A percentile compares a stretch with the other conserved stretches of the same genome.
These are phyloP conservation scores for Claviceps paspali DNA, from an alignment of 2,329 filamentous ascomycete genomes.

Conservation along the genomic window DNA sequence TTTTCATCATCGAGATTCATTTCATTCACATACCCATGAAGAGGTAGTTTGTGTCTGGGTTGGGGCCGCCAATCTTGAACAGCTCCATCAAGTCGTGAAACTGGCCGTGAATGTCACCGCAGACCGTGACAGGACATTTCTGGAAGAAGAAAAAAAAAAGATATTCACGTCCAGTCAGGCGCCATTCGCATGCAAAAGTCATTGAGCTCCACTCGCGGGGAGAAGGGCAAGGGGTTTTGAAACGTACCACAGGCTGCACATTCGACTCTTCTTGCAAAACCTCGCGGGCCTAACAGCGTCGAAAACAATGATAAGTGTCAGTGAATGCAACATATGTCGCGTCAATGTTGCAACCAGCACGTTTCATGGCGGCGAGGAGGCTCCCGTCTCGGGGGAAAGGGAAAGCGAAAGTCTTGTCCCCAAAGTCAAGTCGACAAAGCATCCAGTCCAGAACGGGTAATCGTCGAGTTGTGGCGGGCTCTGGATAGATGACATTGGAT, in stretches of 20 bases:
- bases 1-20: too few species aligned
- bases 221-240: not conserved
- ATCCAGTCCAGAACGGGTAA: too few species aligned
- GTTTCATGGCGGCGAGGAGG: not conserved
- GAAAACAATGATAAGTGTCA: slow-evolving; percentile 13
- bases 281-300: slow-evolving; percentile 61
- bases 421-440: not conserved
- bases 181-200: slow-evolving; percentile 1
- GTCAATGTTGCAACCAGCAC: not conserved
- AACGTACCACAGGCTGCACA: slow-evolving; percentile 87
- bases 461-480: too few species aligned
- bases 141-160: too few species aligned
- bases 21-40: slow-evolving; percentile 67
- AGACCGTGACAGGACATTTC: slow-evolving; percentile 98
- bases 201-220: not conserved
- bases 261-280: slow-evolving; percentile 96
- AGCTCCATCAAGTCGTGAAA: slow-evolving; percentile 99
- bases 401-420: not conserved
- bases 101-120: slow-evolving; percentile 97
- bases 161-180: slow-evolving; percentile 3
- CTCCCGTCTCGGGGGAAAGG: too few species aligned
- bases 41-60: slow-evolving; percentile 97
- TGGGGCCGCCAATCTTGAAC: slow-evolving; percentile 96
- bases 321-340: slow-evolving; percentile 5
- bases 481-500: too few species aligned